Evolutionary conservation across 805 yeast genomes (phyloP).

Genomic region (Yarrowia hollandica): DNA sequence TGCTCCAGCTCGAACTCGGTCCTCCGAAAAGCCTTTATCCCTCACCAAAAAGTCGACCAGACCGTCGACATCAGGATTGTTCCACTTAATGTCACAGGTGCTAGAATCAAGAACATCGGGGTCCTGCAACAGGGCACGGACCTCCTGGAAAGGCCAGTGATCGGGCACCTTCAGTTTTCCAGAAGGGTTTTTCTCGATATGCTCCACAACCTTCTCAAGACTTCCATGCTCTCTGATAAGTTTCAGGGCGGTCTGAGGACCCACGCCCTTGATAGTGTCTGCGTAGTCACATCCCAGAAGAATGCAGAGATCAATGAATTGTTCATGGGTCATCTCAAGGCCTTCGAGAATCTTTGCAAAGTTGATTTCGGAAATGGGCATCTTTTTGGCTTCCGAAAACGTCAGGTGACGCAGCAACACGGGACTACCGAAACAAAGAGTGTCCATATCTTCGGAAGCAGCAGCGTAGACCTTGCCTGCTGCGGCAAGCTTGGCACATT

Average conservation of each 20-base stretch:
- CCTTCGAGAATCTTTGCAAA: conserved; percentile 70
- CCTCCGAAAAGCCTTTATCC: conserved; percentile 91
- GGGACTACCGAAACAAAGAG: conserved; percentile 88
- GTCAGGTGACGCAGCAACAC: conserved; percentile 83
- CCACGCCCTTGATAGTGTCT: conserved; percentile 92
- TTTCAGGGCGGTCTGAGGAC: conserved; percentile 92
- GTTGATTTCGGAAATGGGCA: conserved; percentile 84
- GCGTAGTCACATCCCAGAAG: conserved; percentile 96
- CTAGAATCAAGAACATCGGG: conserved; percentile 75
- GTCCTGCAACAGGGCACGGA: conserved; percentile 73
- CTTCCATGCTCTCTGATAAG: conserved; percentile 81
- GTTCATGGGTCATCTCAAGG: conserved; percentile 65
- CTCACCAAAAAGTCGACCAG: conserved; percentile 77
- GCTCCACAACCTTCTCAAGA: conserved; percentile 73
- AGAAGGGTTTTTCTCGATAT: conserved; percentile 51
- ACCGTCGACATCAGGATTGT: conserved; percentile 82
- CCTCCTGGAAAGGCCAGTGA: conserved; percentile 90
- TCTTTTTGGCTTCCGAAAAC: conserved; percentile 88
- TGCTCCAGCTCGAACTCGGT: conserved; percentile 84
- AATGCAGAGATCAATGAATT: conserved; percentile 89
- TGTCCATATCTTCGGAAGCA: conserved; percentile 99
- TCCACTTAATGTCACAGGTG: conserved; percentile 77
- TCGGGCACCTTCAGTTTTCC: conserved; percentile 84
- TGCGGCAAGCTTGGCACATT: conserved; percentile 89
- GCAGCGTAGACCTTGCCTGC: conserved; percentile 94